These are phyloP conservation scores for Globisporangium emineosum DNA, from an alignment of 352 stramenopile species.

Conservation along the genomic window DNA sequence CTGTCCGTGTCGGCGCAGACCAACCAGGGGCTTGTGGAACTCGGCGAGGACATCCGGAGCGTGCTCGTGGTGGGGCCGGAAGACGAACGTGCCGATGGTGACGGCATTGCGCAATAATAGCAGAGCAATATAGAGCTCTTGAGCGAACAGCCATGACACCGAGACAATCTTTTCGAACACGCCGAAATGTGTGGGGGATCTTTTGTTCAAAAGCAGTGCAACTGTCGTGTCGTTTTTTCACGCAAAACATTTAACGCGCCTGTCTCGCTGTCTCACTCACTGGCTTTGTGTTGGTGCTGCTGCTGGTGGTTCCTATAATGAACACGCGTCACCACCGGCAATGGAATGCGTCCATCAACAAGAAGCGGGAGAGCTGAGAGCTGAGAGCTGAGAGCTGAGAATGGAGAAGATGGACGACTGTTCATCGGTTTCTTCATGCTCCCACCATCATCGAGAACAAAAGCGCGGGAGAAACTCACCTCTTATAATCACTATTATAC, in stretches of 20 bases:
- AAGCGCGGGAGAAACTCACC: constrained; percentile 8
- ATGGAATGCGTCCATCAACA: too few relatives aligned
- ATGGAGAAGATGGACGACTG: background rate
- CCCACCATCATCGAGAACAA: background rate
- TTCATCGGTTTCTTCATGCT: background rate
- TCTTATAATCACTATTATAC: background rate
- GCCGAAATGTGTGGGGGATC: background rate
- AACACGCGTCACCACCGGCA: background rate
- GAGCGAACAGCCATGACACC: background rate
- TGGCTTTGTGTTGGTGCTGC: background rate
- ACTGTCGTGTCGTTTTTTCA: background rate
- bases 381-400: background rate
- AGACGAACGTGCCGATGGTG: background rate
- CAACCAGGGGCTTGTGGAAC: constrained; percentile 66
- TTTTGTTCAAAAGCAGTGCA: background rate
- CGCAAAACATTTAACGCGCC: background rate
- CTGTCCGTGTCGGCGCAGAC: constrained; percentile 63
- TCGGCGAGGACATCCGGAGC: constrained; percentile 52
- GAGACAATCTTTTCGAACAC: background rate
- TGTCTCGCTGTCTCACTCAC: background rate
- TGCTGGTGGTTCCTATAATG: background rate
- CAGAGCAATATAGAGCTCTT: background rate
- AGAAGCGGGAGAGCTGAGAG: background rate
- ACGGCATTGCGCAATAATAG: background rate
- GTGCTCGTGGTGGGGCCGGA: constrained; percentile 41